Percentiles rank a stretch among this genome's conserved stretches.
Evolutionary conservation across 176 grass and related monocot species (phyloP).

Genomic region (Pontederia crassipes): DNA sequence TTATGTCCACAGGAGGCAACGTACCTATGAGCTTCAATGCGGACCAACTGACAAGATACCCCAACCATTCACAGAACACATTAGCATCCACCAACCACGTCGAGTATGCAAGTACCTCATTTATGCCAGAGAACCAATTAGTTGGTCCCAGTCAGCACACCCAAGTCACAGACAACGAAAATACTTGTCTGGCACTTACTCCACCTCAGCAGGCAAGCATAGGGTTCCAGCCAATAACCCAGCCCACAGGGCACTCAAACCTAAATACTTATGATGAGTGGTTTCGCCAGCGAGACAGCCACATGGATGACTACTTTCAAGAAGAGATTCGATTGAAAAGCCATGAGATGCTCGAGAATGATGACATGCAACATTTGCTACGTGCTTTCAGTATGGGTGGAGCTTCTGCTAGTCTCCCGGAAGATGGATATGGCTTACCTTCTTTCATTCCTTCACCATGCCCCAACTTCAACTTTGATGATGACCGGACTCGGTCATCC

Average conservation of each 20-base stretch:
- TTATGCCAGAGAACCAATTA: slow-evolving; percentile 37
- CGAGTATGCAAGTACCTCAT: slow-evolving; percentile 41
- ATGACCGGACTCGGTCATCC: slow-evolving; percentile 33
- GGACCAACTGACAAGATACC: slow-evolving; percentile 36
- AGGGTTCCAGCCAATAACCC: slow-evolving; percentile 32
- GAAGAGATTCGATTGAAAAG: slow-evolving; percentile 72
- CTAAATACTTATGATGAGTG: slow-evolving; percentile 37
- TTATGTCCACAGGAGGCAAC: slow-evolving; percentile 29
- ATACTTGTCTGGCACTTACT: slow-evolving; percentile 29
- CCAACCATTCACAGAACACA: slow-evolving; percentile 20
- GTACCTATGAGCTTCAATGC: slow-evolving; percentile 28
- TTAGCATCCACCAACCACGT: slow-evolving; percentile 23
- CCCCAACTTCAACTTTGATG: slow-evolving; percentile 44
- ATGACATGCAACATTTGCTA: slow-evolving; percentile 84
- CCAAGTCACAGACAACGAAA: slow-evolving; percentile 32
- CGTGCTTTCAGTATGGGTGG: slow-evolving; percentile 55
- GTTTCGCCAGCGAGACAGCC: slow-evolving; percentile 27
- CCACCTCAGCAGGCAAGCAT: slow-evolving; percentile 39
- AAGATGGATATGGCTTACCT: slow-evolving; percentile 31
- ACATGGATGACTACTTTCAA: slow-evolving; percentile 53
- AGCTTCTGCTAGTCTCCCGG: slow-evolving; percentile 26
- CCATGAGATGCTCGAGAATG: slow-evolving; percentile 76
- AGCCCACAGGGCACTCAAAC: slow-evolving; percentile 28
- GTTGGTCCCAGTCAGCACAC: slow-evolving; percentile 28
- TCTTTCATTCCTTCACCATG: slow-evolving; percentile 37